Base-by-base conservation (phyloP, 1,284 basidiomycete genomes). In the Amylostereum areolatum region DNA sequence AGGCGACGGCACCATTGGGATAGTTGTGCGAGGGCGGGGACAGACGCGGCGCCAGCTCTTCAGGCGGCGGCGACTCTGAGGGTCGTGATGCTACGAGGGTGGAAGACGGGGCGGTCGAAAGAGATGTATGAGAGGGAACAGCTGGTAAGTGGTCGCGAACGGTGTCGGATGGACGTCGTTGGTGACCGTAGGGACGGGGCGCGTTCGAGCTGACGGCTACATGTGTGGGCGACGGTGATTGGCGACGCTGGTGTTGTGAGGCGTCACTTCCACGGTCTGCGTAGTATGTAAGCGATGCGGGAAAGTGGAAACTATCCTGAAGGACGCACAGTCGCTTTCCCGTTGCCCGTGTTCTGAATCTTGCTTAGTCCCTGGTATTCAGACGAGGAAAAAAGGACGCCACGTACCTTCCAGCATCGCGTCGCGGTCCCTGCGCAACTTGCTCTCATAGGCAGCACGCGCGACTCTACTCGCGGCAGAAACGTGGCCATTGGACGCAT, bases 161-260 rank as follows among this genome's bases (percentile, higher is more conserved):
- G 0, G 86, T 89, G 54, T 89, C 85, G 0, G 86, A 89, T 52
- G 88, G 85, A 28, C 78, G 77, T 48, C 86, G 79, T 56, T 72
- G 75, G 59, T 88, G 85, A 0, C 57, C 59, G 45, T 61, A 62
- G 55, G 63, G 25, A 50, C 61, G 55, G 54, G 61, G 66, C 50
- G 60, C 50, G 33, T 65, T 60, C 7, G 60, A 50, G 52, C 51
- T 54, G 43, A 48, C 60, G 45, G 62, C 34, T 52, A 62, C 52
- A 53, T 71, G 58, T 66, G 77, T 42, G 69, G 80, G 80, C 25
- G 81, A 81, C 3, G 80, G 78, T 0, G 80, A 75, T 54, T 79
- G 71, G 42, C 77, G 74, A 34, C 68, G 53, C 33, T 65, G 64
- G 47, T 53, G 52, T 39, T 46, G 61, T 18, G 52, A 46, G 34